A percentile compares a stretch with the other conserved stretches of the same genome.
Evolutionary conservation across 2,329 filamentous ascomycete species (phyloP).

Genomic region (Ophiosphaerella herpotricha): DNA sequence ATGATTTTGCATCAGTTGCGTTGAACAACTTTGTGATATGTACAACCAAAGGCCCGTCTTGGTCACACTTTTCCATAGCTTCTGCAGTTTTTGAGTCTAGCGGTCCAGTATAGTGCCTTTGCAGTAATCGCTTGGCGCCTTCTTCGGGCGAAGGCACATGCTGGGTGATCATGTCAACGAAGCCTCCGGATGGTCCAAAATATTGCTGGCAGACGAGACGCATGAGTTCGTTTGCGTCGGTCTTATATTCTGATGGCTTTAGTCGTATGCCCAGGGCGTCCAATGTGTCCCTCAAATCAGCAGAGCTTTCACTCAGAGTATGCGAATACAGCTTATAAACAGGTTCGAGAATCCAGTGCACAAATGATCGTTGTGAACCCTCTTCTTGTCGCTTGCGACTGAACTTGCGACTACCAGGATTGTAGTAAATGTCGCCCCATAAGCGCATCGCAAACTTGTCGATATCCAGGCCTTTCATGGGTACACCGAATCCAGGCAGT

Average conservation of each 20-base stretch:
- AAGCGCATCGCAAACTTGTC: conserved; percentile 82
- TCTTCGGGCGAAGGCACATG: conserved; percentile 87
- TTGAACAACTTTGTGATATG: conserved; percentile 94
- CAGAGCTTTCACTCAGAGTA: conserved; percentile 87
- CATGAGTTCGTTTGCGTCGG: conserved; percentile 85
- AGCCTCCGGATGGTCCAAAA: conserved; percentile 85
- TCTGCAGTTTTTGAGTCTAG: conserved; percentile 78
- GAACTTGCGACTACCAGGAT: conserved; percentile 86
- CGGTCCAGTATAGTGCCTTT: conserved; percentile 91
- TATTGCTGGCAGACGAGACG: conserved; percentile 93
- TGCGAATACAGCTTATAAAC: conserved; percentile 98
- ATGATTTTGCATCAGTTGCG: conserved; percentile 84
- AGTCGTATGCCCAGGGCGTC: conserved; percentile 78
- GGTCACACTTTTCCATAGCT: conserved; percentile 80
- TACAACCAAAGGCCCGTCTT: conserved; percentile 88
- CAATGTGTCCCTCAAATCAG: conserved; percentile 79
- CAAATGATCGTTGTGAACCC: conserved; percentile 80
- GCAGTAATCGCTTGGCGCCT: conserved; percentile 74
- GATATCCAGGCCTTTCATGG: conserved; percentile 63
- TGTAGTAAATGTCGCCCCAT: conserved; percentile 98
- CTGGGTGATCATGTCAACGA: conserved; percentile 92
- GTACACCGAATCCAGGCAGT: conserved; percentile 40
- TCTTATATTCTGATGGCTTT: conserved; percentile 90
- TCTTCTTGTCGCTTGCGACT: conserved; percentile 85
- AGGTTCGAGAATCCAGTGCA: conserved; percentile 92